Base-by-base conservation (phyloP, 805 yeast genomes). In the Lipomyces sp. region DNA sequence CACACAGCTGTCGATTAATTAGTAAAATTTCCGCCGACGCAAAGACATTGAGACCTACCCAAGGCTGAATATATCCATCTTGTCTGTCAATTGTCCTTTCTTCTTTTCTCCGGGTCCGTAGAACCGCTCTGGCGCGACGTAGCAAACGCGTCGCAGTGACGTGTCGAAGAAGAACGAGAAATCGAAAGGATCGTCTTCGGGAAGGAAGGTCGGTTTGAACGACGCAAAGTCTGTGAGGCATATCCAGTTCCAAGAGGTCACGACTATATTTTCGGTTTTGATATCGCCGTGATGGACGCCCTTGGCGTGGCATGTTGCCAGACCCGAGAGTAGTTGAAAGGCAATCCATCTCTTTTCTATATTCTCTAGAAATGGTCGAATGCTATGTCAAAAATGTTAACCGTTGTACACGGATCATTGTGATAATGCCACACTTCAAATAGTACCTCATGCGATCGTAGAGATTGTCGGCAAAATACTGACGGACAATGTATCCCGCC, bases 91-190 rank as follows among this genome's bases (percentile, higher is more conserved):
- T 13, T 58, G 61, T 2, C 66, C 73, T 53, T 68, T 47, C 29
- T 58, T 44, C 35, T 59, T 60, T 4, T 60, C 65, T 3, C 62
- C 67, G 1, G 63, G 63, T 3, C 69, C 59, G 21, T 61, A 54
- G 62, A 93, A 91, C 58, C 98, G 72, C 65, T 93, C 98, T 0
- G 98, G 98, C 0, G 98, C 98, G 39, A 93, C 67, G 66, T 91
- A 91, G 67, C 98, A 93, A 2, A 81, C 78, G 61, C 96, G 75
- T 58, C 97, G 74, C 63, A 81, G 86, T 1, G 95, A 85, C 2
- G 91, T 86, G 68, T 91, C 98, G 65, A 90, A 93, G 67, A 83
- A 93, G 63, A 91, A 93, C 0, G 93, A 81, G 61, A 86, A 93
- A 55, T 85, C 91, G 13, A 90, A 85, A 0, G 98, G 97, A 63